These are phyloP conservation scores for Anethum foeniculum DNA, from an alignment of 140 eudicot species.

Conservation along the genomic window DNA sequence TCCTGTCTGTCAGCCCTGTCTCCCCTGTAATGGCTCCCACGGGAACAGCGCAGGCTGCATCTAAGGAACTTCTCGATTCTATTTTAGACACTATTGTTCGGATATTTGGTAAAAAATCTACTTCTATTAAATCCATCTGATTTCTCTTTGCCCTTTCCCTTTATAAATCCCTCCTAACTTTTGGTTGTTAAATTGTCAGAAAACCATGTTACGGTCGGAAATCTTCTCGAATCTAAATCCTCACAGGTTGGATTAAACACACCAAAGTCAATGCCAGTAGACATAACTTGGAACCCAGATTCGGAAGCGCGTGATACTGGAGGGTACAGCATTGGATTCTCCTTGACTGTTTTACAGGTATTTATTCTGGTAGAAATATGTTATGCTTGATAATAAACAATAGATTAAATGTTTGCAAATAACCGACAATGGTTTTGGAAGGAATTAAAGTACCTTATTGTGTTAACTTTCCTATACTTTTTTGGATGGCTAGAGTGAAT, in stretches of 20 bases:
- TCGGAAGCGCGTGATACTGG: conserved; percentile 82
- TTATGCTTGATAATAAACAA: background rate
- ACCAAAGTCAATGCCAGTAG: conserved; percentile 61
- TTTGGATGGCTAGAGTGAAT: conserved; percentile 61
- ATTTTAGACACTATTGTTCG: conserved; percentile 67
- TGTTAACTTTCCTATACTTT: conserved; percentile 1
- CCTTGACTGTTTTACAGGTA: conserved; percentile 94
- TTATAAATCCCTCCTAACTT: background rate
- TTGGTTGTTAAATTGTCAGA: conserved; percentile 41
- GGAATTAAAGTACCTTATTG: background rate
- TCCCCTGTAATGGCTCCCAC: conserved; percentile 93
- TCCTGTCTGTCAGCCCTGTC: conserved; percentile 89
- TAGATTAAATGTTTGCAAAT: background rate
- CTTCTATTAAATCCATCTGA: conserved; percentile 7
- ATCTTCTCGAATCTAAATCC: conserved; percentile 80
- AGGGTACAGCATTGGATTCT: conserved; percentile 89
- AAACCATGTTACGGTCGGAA: conserved; percentile 88
- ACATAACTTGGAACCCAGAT: conserved; percentile 64
- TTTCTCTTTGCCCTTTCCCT: conserved; percentile 1
- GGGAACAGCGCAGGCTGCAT: conserved; percentile 86
- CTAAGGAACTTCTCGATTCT: conserved; percentile 81
- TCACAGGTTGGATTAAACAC: conserved; percentile 63
- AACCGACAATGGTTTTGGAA: background rate
- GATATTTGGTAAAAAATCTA: conserved; percentile 65
- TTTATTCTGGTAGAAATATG: background rate